Percentiles rank a stretch among this genome's conserved stretches.
phyloP scores from a whole-genome alignment of 805 yeast species.

The Cyberlindnera nakhonratchasimensis region DNA sequence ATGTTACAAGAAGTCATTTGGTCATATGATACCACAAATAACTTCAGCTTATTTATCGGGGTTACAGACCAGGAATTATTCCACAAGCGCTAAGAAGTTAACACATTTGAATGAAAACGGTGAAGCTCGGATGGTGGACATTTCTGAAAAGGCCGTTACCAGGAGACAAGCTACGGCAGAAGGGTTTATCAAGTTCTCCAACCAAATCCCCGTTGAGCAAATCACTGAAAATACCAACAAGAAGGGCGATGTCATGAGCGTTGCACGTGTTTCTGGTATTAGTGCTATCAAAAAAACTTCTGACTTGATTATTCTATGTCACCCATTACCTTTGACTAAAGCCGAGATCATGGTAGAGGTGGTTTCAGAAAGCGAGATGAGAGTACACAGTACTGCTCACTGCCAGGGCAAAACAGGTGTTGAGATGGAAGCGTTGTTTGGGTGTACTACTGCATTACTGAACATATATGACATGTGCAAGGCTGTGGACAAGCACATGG shows the following conservation, averaged over 20 bases:
- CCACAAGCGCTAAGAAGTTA: conserved; percentile 19
- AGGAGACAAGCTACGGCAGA: conserved; percentile 41
- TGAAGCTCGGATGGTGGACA: conserved; percentile 47
- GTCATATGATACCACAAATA: not conserved
- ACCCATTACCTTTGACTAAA: conserved; percentile 43
- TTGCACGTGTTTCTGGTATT: conserved; percentile 48
- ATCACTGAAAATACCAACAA: conserved; percentile 38
- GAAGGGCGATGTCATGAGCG: conserved; percentile 50
- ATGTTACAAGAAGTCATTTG: not conserved
- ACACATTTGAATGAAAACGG: conserved; percentile 42
- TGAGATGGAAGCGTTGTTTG: conserved; percentile 55
- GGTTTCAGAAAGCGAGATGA: conserved; percentile 23
- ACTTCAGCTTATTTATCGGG: too few species aligned
- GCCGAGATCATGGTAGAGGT: conserved; percentile 34
- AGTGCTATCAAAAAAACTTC: conserved; percentile 49
- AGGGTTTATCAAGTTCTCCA: conserved; percentile 41
- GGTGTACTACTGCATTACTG: conserved; percentile 40
- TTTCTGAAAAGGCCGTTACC: conserved; percentile 38
- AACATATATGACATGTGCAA: conserved; percentile 60
- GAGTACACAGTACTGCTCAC: conserved; percentile 37
- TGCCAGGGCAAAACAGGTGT: conserved; percentile 54
- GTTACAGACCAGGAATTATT: not conserved
- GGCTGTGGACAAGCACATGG: conserved; percentile 50
- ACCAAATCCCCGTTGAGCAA: conserved; percentile 29
- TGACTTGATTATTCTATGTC: conserved; percentile 48